A percentile compares a stretch with the other conserved stretches of the same genome.
Conservation (phyloP, 192 early-diverging fungal genomes). For the Mortierella alpina region DNA sequence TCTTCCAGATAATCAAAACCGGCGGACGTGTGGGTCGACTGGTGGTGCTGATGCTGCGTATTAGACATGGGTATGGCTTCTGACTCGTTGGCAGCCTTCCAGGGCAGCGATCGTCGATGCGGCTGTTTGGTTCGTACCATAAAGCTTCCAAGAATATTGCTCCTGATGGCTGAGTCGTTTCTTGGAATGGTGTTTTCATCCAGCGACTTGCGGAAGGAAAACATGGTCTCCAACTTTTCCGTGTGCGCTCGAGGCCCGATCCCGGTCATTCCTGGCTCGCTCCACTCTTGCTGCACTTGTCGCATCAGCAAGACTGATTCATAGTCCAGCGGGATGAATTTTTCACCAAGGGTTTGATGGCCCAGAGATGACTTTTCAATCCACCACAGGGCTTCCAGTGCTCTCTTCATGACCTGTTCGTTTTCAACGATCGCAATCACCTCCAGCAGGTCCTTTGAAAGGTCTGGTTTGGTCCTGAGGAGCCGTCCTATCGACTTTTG, state of each 20-base stretch:
- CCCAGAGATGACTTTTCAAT: conserved; percentile 24
- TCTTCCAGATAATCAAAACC: conserved; percentile 30
- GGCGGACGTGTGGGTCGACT: background rate
- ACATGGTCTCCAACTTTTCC: conserved; percentile 14
- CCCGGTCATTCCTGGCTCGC: background rate
- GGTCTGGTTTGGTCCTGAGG: conserved; percentile 58
- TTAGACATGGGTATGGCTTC: background rate
- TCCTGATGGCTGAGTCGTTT: background rate
- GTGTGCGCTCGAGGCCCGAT: conserved; percentile 6
- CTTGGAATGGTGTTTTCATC: conserved; percentile 15
- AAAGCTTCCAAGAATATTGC: conserved; percentile 9
- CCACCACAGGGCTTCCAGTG: conserved; percentile 59
- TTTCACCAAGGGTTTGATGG: conserved; percentile 27
- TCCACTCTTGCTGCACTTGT: conserved; percentile 1
- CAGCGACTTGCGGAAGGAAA: conserved; percentile 20
- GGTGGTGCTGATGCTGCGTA: conserved; percentile 1
- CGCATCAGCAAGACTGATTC: conserved; percentile 28
- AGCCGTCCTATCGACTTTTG: conserved; percentile 61
- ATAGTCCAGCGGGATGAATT: conserved; percentile 36
- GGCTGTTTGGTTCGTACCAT: conserved; percentile 8
- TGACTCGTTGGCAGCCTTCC: background rate
- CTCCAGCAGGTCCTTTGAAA: conserved; percentile 63
- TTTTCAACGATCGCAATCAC: conserved; percentile 58
- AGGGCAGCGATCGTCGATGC: conserved; percentile 19
- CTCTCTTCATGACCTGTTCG: conserved; percentile 43